Evolutionary conservation across 2,329 filamentous ascomycete genomes (phyloP).

Genomic region (Aspergillus fructus): DNA sequence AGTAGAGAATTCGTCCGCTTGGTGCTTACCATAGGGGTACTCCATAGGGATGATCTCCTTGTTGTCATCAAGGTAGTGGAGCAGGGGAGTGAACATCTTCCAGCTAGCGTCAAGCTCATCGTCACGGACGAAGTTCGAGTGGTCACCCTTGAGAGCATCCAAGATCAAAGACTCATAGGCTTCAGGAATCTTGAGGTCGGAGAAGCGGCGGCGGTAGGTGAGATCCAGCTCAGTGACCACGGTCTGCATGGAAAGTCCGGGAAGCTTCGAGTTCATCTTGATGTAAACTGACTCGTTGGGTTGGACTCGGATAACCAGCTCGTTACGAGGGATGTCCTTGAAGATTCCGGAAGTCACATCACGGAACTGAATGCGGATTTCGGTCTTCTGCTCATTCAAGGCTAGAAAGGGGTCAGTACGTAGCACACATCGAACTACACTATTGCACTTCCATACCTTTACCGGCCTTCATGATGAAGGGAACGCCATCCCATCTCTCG

Average conservation of each 20-base stretch:
- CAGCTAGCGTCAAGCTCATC: slow-evolving; percentile 96
- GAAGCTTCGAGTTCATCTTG: slow-evolving; percentile 99
- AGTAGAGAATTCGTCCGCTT: background rate
- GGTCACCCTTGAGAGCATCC: slow-evolving; percentile 96
- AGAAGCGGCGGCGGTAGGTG: slow-evolving; percentile 97
- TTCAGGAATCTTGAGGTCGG: slow-evolving; percentile 98
- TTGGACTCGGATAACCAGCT: slow-evolving; percentile 98
- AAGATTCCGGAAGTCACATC: slow-evolving; percentile 99
- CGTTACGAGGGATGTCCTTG: slow-evolving; percentile 98
- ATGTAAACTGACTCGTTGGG: slow-evolving; percentile 99
- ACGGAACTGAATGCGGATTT: slow-evolving; percentile 99
- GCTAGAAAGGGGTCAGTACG: slow-evolving; percentile 49
- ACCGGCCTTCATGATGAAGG: slow-evolving; percentile 98
- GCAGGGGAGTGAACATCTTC: slow-evolving; percentile 95
- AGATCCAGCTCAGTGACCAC: slow-evolving; percentile 97
- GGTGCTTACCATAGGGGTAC: slow-evolving; percentile 87
- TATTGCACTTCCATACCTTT: slow-evolving; percentile 56
- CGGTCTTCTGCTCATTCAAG: slow-evolving; percentile 98
- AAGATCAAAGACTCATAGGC: slow-evolving; percentile 97
- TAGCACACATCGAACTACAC: background rate
- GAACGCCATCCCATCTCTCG: slow-evolving; percentile 97
- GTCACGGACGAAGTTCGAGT: slow-evolving; percentile 98
- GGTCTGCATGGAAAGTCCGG: slow-evolving; percentile 98
- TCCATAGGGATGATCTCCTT: slow-evolving; percentile 99
- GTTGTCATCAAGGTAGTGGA: slow-evolving; percentile 98